A percentile compares a stretch with the other conserved stretches of the same genome.
phyloP scores from a whole-genome alignment of 805 yeast species.

The Metschnikowia peoriensis region DNA sequence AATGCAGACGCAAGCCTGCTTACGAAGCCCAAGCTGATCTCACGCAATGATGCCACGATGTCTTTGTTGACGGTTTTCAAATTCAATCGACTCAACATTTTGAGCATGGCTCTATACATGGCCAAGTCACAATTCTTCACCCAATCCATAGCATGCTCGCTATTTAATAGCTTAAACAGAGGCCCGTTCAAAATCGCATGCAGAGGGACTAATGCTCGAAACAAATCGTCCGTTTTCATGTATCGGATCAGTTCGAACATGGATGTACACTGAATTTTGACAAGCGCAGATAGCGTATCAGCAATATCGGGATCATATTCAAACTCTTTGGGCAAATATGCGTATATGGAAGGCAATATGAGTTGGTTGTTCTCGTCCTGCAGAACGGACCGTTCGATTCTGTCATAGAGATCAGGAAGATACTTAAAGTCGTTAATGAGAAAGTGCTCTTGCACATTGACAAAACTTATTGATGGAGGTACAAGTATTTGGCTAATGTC shows the following conservation, averaged over 20 bases:
- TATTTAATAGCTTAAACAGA: conserved; percentile 55
- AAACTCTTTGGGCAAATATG: conserved; percentile 42
- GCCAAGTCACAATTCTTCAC: conserved; percentile 62
- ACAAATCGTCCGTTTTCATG: conserved; percentile 62
- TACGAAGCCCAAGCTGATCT: conserved; percentile 49
- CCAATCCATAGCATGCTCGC: conserved; percentile 57
- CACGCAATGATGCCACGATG: conserved; percentile 53
- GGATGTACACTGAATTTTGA: conserved; percentile 61
- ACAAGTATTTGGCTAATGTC: background rate
- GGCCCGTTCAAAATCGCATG: conserved; percentile 58
- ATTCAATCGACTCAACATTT: conserved; percentile 60
- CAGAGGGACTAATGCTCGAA: conserved; percentile 52
- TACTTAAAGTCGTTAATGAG: conserved; percentile 24
- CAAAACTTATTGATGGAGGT: conserved; percentile 21
- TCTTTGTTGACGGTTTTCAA: conserved; percentile 54
- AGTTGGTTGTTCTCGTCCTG: conserved; percentile 18
- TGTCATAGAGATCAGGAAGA: conserved; percentile 29
- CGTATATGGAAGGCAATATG: conserved; percentile 38
- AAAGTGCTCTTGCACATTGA: conserved; percentile 18
- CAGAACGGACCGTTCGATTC: conserved; percentile 19
- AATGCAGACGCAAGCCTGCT: conserved; percentile 43
- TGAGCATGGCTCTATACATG: conserved; percentile 54
- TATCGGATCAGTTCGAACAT: conserved; percentile 64
- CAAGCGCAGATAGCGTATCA: conserved; percentile 59
- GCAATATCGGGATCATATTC: conserved; percentile 52